phyloP scores from a whole-genome alignment of 257 asterid species.

The Anisodus tanguticus region DNA sequence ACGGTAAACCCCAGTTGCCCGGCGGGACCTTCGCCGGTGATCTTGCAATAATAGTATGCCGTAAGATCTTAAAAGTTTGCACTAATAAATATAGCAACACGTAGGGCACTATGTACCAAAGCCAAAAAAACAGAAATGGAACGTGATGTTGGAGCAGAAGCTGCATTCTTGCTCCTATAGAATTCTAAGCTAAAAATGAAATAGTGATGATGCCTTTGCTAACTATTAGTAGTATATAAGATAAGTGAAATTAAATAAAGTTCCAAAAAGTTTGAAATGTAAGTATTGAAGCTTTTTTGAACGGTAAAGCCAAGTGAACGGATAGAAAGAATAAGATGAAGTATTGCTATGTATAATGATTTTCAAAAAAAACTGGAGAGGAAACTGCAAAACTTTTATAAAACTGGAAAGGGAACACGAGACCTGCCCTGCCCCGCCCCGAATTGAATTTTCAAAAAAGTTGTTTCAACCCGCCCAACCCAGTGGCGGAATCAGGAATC shows the following conservation, averaged over 20 bases:
- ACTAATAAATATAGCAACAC: neutral
- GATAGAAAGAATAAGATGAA: no score
- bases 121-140: neutral
- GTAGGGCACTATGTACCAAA: neutral
- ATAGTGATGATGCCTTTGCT: neutral
- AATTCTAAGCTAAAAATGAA: neutral
- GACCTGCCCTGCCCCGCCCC: no score
- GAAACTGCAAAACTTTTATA: no score
- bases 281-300: no score
- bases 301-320: no score
- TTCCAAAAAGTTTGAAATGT: neutral
- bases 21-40: conserved; percentile 10
- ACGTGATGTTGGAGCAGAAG: neutral
- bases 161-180: neutral
- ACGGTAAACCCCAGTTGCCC: neutral
- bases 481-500: no score
- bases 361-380: no score
- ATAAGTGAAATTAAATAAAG: neutral
- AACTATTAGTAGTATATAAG: no score
- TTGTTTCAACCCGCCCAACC: no score
- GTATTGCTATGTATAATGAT: no score
- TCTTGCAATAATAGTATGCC: neutral
- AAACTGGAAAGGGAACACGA: no score
- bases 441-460: no score
- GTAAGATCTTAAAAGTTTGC: neutral